Percentiles rank a stretch among this genome's conserved stretches.
Conservation (phyloP, 805 yeast species). For the Teunomyces aglyptinius region DNA sequence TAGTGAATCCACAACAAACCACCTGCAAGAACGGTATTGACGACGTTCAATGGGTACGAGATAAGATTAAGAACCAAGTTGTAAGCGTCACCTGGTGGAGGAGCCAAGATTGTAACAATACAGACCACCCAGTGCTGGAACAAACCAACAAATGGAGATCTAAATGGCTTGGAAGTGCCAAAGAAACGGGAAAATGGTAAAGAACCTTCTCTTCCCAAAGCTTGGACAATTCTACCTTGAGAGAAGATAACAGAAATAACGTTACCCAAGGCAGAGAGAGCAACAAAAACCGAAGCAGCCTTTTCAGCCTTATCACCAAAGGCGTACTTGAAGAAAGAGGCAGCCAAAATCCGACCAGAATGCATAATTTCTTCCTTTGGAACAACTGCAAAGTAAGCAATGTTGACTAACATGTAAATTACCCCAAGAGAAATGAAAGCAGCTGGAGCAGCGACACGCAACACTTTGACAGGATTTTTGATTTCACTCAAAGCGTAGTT, state of each 20-base stretch:
- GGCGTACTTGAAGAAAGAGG: slow-evolving; percentile 68
- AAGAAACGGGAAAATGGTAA: slow-evolving; percentile 72
- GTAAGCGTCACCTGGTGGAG: slow-evolving; percentile 85
- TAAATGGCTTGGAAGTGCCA: slow-evolving; percentile 70
- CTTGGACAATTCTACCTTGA: slow-evolving; percentile 79
- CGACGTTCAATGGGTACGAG: slow-evolving; percentile 77
- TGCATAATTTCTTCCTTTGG: slow-evolving; percentile 57
- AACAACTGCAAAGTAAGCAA: slow-evolving; percentile 81
- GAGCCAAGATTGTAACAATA: slow-evolving; percentile 67
- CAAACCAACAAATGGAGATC: slow-evolving; percentile 70
- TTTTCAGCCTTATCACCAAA: slow-evolving; percentile 67
- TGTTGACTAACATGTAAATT: slow-evolving; percentile 71
- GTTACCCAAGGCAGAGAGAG: slow-evolving; percentile 78
- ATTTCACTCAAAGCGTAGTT: slow-evolving; percentile 82
- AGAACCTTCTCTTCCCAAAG: slow-evolving; percentile 78
- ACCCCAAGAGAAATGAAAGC: slow-evolving; percentile 62
- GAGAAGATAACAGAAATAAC: slow-evolving; percentile 77
- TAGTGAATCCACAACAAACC: slow-evolving; percentile 62
- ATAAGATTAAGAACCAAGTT: slow-evolving; percentile 76
- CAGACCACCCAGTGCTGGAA: slow-evolving; percentile 77
- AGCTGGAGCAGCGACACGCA: slow-evolving; percentile 71
- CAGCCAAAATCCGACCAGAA: slow-evolving; percentile 74
- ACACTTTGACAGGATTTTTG: slow-evolving; percentile 67
- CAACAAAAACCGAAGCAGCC: slow-evolving; percentile 78
- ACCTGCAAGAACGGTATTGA: slow-evolving; percentile 61